These are phyloP conservation scores for Stagonosporopsis cucurbitacearum DNA, from an alignment of 2,329 filamentous ascomycete species.

Conservation along the genomic window DNA sequence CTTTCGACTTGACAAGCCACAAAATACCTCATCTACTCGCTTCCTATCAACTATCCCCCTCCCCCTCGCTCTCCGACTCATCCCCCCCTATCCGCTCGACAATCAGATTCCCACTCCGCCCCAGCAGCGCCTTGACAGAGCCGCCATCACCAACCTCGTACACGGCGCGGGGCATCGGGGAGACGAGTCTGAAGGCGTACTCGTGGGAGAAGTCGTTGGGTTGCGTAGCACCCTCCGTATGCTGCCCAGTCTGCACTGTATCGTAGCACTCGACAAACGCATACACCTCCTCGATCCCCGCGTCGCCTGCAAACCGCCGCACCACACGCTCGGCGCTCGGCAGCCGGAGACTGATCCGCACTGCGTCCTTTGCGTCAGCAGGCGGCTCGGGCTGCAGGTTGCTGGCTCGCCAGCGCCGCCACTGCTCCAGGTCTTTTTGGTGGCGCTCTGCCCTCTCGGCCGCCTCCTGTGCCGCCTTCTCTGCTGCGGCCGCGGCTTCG, in stretches of 20 bases:
- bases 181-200: slow-evolving; percentile 85
- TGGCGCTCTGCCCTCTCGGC: slow-evolving; percentile 67
- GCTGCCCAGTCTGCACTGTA: no score
- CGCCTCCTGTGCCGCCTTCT: slow-evolving; percentile 69
- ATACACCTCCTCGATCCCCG: slow-evolving; percentile 85
- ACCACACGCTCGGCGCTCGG: slow-evolving; percentile 76
- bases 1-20: no score
- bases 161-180: slow-evolving; percentile 82
- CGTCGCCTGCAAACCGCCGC: slow-evolving; percentile 72
- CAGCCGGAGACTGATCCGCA: slow-evolving; percentile 71
- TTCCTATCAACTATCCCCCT: no score
- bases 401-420: slow-evolving; percentile 79
- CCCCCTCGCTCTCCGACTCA: slow-evolving; percentile 19
- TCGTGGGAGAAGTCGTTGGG: slow-evolving; percentile 77
- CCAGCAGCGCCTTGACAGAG: slow-evolving; percentile 75
- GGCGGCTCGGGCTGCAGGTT: slow-evolving; percentile 73
- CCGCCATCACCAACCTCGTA: slow-evolving; percentile 72
- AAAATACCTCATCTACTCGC: no score
- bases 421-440: slow-evolving; percentile 66
- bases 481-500: slow-evolving; percentile 64
- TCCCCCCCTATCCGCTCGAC: slow-evolving; percentile 73
- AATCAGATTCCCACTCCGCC: slow-evolving; percentile 84
- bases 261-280: slow-evolving; percentile 91
- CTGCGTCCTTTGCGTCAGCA: slow-evolving; percentile 68
- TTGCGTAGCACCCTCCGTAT: no score